phyloP scores from a whole-genome alignment of 1,284 basidiomycete species.

The Microbotryomycetes sp. region DNA sequence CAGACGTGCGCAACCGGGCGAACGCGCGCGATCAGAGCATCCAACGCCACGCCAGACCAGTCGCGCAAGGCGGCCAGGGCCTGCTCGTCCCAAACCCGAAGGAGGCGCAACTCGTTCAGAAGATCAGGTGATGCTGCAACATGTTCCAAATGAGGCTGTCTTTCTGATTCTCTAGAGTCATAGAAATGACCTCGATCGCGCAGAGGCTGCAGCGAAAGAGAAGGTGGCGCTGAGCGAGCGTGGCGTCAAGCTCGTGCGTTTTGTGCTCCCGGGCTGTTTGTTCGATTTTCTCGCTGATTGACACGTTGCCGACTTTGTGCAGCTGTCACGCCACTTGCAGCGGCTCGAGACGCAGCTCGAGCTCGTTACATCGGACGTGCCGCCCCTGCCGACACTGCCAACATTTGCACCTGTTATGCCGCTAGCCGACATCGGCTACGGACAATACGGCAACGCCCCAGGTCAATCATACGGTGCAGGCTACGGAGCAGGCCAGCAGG shows the following conservation, averaged over 20 bases:
- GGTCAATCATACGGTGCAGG: not conserved
- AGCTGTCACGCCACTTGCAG: slow-evolving; percentile 29
- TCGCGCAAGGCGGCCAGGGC: slow-evolving; percentile 18
- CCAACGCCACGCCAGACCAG: slow-evolving; percentile 28
- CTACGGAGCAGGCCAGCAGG: not conserved
- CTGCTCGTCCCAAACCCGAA: slow-evolving; percentile 27
- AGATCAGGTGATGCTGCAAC: slow-evolving; percentile 19
- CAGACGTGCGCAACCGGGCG: slow-evolving; percentile 26
- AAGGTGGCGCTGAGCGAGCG: slow-evolving; percentile 34
- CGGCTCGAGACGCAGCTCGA: slow-evolving; percentile 31
- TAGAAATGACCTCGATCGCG: slow-evolving; percentile 30
- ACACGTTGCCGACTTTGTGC: not conserved
- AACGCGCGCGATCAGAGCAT: slow-evolving; percentile 22
- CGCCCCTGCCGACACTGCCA: slow-evolving; percentile 23
- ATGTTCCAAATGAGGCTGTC: not conserved
- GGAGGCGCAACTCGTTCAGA: slow-evolving; percentile 19
- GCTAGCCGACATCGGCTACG: not conserved
- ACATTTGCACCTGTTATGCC: slow-evolving; percentile 19
- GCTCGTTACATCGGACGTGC: slow-evolving; percentile 27
- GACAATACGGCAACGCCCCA: not conserved
- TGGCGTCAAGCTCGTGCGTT: slow-evolving; percentile 32
- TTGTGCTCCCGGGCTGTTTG: not conserved
- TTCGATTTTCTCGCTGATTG: not conserved
- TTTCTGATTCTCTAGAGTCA: not conserved
- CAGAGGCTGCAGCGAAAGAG: slow-evolving; percentile 30